Base-by-base conservation (phyloP, 768 basidiomycete genomes). In the Sistotremastrum suecicum region DNA sequence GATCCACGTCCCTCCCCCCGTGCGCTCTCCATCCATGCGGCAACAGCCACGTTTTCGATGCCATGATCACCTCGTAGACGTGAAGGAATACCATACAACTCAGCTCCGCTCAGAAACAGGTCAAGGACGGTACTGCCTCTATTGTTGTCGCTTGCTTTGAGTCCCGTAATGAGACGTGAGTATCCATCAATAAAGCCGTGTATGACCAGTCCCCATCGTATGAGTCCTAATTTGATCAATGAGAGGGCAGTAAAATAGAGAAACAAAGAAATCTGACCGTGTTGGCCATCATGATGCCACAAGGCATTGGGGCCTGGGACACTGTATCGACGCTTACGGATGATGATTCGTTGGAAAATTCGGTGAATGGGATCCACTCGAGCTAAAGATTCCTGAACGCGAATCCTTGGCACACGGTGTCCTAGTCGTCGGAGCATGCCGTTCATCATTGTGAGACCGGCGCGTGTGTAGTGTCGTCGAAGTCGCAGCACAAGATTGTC, bases 241-340 rank as follows among this genome's bases (percentile, higher is more conserved):
- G 10, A 20, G 34, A 36, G 40, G 10, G 9, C 39, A 37, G 11
- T 11, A 42, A 20, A 6, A 36, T 6, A 34, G n/a, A n/a, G n/a
- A n/a, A n/a, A 10, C 7, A 39, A 8, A 36, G 30, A 7, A 9
- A 29, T 31, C 51, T 37, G 43, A 53, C 57, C 57, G 49, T 58
- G 57, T 37, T 58, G 57, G 2, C 57, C 58, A 45, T 59, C 57
- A 37, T 59, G 57, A 41, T 58, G 57, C 55, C 55, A 59, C 6
- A 59, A 44, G 9, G 53, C 45, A 40, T 59, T 58, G 5, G 57
- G 51, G 7, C 57, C 57, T 7, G 57, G 48, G 8, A 58, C 57
- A 1, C 34, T 9, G 38, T 58, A 58, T 20, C 8, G 33, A 1
- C 51, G 44, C 2, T 51, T 44, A 11, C 41, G 43, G 36, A 58